A percentile compares a stretch with the other conserved stretches of the same genome.
phyloP scores from a whole-genome alignment of 75 land plant genomes.

The Isoetes taiwanensis region DNA sequence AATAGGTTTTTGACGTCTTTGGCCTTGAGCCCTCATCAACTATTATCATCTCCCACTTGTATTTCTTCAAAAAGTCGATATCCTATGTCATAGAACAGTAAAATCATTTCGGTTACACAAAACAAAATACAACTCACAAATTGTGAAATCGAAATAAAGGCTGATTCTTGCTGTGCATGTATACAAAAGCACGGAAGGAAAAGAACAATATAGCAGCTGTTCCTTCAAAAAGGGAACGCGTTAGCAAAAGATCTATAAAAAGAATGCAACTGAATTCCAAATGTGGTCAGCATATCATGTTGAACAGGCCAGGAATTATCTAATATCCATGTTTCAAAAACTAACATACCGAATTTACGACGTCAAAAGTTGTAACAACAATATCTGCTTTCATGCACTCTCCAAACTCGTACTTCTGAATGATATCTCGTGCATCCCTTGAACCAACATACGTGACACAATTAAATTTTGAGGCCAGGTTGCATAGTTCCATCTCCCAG shows the following conservation, averaged over 20 bases:
- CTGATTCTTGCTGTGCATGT: too few species aligned
- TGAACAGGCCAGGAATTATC: background rate
- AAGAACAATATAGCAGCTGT: background rate
- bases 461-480: conserved; percentile 35
- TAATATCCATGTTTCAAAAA: background rate
- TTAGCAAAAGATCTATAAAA: background rate
- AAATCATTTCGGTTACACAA: too few species aligned
- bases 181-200: background rate
- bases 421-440: conserved; percentile 31
- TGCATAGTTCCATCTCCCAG: conserved; percentile 50
- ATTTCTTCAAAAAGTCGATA: conserved; percentile 22
- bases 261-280: background rate
- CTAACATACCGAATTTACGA: conserved; percentile 32
- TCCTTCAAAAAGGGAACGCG: background rate
- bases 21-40: conserved; percentile 49
- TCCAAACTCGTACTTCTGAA: conserved; percentile 44
- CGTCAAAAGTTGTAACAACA: conserved; percentile 42
- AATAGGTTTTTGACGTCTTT: conserved; percentile 23
- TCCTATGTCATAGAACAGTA: conserved; percentile 29
- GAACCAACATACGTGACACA: conserved; percentile 46
- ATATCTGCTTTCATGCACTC: conserved; percentile 43
- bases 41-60: conserved; percentile 54
- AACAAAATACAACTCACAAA: too few species aligned
- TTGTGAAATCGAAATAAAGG: too few species aligned
- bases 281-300: background rate